Conservation (phyloP, 345 rosid species). For the Arabis hirsuta region DNA sequence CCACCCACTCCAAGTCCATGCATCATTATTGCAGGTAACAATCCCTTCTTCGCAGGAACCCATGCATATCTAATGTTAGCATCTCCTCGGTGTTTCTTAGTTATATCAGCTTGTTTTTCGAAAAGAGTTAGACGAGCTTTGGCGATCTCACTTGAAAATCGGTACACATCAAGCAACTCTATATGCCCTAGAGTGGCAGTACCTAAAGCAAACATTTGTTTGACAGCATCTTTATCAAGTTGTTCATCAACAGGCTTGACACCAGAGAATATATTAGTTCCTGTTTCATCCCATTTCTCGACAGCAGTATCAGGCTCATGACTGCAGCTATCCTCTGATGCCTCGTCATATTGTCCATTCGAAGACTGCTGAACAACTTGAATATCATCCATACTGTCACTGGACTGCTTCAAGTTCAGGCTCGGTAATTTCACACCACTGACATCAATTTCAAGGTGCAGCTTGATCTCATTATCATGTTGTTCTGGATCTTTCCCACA, state of each 20-base stretch:
- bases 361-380: slow-evolving; percentile 30
- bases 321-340: slow-evolving; percentile 57
- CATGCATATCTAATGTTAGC: slow-evolving; percentile 82
- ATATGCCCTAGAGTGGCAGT: slow-evolving; percentile 50
- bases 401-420: slow-evolving; percentile 56
- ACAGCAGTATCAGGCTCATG: slow-evolving; percentile 36
- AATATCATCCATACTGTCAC: slow-evolving; percentile 45
- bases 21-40: slow-evolving; percentile 47
- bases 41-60: slow-evolving; percentile 67
- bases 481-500: slow-evolving; percentile 43
- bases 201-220: slow-evolving; percentile 57
- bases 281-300: slow-evolving; percentile 45
- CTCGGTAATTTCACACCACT: slow-evolving; percentile 55
- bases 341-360: slow-evolving; percentile 25
- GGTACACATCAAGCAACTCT: slow-evolving; percentile 51
- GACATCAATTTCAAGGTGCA: slow-evolving; percentile 79
- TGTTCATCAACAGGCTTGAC: slow-evolving; percentile 39
- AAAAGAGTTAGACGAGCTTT: slow-evolving; percentile 66
- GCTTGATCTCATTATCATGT: slow-evolving; percentile 62
- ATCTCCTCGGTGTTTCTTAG: slow-evolving; percentile 62
- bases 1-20: slow-evolving; percentile 75
- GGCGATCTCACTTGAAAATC: slow-evolving; percentile 47
- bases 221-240: slow-evolving; percentile 51
- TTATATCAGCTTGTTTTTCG: slow-evolving; percentile 73
- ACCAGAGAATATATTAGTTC: slow-evolving; percentile 14